phyloP scores from a whole-genome alignment of 805 yeast genomes.

The Wickerhamiella slavikovae region DNA sequence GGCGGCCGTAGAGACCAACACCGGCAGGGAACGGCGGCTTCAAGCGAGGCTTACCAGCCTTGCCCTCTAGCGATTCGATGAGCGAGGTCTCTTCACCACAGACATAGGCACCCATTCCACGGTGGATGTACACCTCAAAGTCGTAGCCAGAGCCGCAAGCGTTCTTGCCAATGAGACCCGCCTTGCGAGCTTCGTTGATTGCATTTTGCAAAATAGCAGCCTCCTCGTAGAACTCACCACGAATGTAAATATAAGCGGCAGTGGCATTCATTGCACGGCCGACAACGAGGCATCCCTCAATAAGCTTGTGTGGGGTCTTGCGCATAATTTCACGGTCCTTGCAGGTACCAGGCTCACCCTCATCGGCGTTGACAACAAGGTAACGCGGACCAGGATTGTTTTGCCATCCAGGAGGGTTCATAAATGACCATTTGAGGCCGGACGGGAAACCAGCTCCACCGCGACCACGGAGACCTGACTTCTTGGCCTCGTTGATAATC shows the following conservation, averaged over 20 bases:
- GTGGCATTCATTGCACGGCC: slow-evolving; percentile 88
- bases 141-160: slow-evolving; percentile 78
- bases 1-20: slow-evolving; percentile 78
- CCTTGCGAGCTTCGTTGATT: slow-evolving; percentile 70
- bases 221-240: slow-evolving; percentile 82
- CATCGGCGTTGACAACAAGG: slow-evolving; percentile 80
- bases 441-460: slow-evolving; percentile 93
- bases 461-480: slow-evolving; percentile 72
- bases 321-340: slow-evolving; percentile 81
- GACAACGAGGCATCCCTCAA: slow-evolving; percentile 78
- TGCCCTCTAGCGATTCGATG: slow-evolving; percentile 77
- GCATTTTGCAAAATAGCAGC: slow-evolving; percentile 55
- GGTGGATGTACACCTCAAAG: slow-evolving; percentile 66
- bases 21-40: slow-evolving; percentile 95
- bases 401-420: slow-evolving; percentile 94
- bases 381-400: slow-evolving; percentile 78
- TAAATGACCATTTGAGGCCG: slow-evolving; percentile 79
- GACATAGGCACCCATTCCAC: slow-evolving; percentile 86
- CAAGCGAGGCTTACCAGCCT: slow-evolving; percentile 83
- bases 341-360: slow-evolving; percentile 90
- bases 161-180: slow-evolving; percentile 61
- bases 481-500: slow-evolving; percentile 76
- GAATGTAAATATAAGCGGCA: slow-evolving; percentile 76
- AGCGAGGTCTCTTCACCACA: slow-evolving; percentile 88
- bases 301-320: slow-evolving; percentile 79